Evolutionary conservation across 2,329 filamentous ascomycete genomes (phyloP), one percentile per base, ranked within the genome.

Genomic region (Eurotiales sp.): DNA sequence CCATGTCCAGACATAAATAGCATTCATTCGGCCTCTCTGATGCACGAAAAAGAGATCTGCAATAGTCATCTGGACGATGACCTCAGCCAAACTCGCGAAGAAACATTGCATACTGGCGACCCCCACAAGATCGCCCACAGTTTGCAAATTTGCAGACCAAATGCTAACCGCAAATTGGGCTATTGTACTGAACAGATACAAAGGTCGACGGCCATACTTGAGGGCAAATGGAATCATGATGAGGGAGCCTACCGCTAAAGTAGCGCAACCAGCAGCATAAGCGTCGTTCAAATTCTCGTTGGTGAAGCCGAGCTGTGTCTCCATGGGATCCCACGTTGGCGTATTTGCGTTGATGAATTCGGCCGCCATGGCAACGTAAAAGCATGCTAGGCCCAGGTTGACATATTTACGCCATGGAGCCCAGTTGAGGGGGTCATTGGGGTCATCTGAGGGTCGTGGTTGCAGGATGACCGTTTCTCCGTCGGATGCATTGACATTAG

Each of bases 111-210:
- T n/a, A n/a, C n/a, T n/a, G n/a, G n/a, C n/a, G n/a, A n/a, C n/a
- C n/a, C n/a, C n/a, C n/a, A n/a, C n/a, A n/a, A n/a, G 0, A 77
- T 77, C 3, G 64, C 64, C 76, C 76, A 79, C 44, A 15, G 78
- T 53, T 15, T 15, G 32, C 17, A 14, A 34, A n/a, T 12, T 15
- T 15, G 17, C 11, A 15, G 4, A 34, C 8, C 14, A 34, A 34
- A n/a, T n/a, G n/a, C n/a, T n/a, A n/a, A n/a, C n/a, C n/a, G n/a
- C n/a, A n/a, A n/a, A n/a, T n/a, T n/a, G n/a, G n/a, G n/a, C n/a
- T n/a, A n/a, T n/a, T 15, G 32, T 34, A 2, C 14, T 15, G 4
- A 34, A 5, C 5, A 34, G n/a, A 51, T 77, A 78, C 1, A 77
- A 55, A 2, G 73, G 71, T 11, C 76, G 68, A 3, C 74, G 63